Evolutionary conservation across 441 rosid species (phyloP).

Genomic region (Omphalea diandra): DNA sequence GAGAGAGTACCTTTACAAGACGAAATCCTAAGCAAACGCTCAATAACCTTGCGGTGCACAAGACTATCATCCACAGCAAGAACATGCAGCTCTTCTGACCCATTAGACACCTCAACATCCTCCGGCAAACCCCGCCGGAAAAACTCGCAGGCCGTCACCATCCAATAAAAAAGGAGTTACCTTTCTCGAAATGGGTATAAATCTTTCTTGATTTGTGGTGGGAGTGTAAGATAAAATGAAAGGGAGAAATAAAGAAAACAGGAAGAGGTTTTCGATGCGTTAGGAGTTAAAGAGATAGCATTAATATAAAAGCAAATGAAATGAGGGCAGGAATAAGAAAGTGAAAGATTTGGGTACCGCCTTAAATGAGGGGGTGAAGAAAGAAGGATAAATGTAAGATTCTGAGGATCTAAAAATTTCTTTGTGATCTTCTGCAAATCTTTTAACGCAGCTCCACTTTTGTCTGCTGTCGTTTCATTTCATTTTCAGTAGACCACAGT

Average conservation of each 20-base stretch:
- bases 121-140: constrained; percentile 31
- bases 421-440: constrained; percentile 68
- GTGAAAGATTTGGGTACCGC: constrained; percentile 2
- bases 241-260: not conserved
- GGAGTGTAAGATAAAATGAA: not conserved
- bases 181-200: too few species aligned
- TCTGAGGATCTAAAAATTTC: constrained; percentile 49
- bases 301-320: not conserved
- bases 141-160: constrained; percentile 49
- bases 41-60: constrained; percentile 78
- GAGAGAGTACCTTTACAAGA: constrained; percentile 63
- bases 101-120: constrained; percentile 17
- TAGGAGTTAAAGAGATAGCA: not conserved
- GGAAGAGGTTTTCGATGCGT: not conserved
- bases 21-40: constrained; percentile 67
- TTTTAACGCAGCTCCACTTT: constrained; percentile 34
- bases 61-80: constrained; percentile 89
- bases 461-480: constrained; percentile 43
- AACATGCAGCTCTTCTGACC: constrained; percentile 72
- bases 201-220: not conserved
- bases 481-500: too few species aligned
- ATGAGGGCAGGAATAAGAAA: not conserved
- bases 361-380: not conserved
- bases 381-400: constrained; percentile 33
- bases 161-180: too few species aligned